These are phyloP conservation scores for Alternaria arborescens DNA, from an alignment of 2,329 filamentous ascomycete species.

Conservation along the genomic window DNA sequence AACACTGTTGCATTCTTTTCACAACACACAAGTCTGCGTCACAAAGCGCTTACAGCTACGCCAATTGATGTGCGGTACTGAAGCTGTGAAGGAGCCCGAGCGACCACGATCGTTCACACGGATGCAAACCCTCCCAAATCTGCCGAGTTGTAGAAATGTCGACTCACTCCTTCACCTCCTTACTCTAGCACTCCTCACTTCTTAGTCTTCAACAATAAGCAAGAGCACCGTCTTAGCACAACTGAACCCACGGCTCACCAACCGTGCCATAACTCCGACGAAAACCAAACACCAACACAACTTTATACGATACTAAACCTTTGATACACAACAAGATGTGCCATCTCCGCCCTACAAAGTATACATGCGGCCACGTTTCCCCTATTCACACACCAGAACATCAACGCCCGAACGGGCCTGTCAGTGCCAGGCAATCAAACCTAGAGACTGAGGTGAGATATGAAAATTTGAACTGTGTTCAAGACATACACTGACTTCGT, in stretches of 20 bases:
- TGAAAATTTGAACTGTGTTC: background rate
- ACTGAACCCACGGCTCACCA: background rate
- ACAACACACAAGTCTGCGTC: background rate
- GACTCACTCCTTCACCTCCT: background rate
- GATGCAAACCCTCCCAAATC: background rate
- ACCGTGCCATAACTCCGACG: background rate
- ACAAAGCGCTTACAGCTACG: background rate
- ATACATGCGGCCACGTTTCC: slow-evolving; percentile 15
- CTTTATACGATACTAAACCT: background rate
- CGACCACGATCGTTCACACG: background rate
- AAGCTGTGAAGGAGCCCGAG: slow-evolving; percentile 3
- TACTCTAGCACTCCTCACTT: background rate
- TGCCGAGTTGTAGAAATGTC: too few relatives aligned
- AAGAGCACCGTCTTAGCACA: background rate
- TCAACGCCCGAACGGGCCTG: background rate
- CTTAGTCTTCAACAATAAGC: background rate
- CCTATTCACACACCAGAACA: slow-evolving; percentile 12
- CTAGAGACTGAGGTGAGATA: slow-evolving; percentile 4
- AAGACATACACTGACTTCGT: background rate
- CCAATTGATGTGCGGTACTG: background rate
- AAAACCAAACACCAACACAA: background rate
- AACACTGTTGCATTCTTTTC: slow-evolving; percentile 3
- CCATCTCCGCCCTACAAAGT: slow-evolving; percentile 13
- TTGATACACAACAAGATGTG: slow-evolving; percentile 9
- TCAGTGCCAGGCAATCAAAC: slow-evolving; percentile 2